Base-by-base conservation (phyloP, 1,284 basidiomycete genomes). In the Cryptococcus sp. region DNA sequence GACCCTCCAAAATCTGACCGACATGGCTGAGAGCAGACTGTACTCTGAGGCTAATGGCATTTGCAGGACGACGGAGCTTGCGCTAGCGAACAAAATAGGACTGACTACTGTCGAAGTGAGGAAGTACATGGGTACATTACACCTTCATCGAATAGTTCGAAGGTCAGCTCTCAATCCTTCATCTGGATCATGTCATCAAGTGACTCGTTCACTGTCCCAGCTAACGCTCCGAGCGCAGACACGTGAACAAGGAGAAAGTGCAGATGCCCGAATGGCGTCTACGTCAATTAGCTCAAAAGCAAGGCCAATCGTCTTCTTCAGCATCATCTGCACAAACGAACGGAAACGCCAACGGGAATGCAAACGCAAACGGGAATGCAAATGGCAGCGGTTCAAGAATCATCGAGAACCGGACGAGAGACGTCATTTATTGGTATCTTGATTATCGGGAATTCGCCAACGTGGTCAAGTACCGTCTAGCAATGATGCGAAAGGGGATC, bases 401-500 rank as follows among this genome's bases (percentile, higher is more conserved):
- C 65, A 50, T 64, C 59, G 16, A 64, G 62, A 59, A 80, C 84
- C 57, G 89, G 89, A 78, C 87, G 25, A 62, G 64, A 54, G 75
- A 77, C 55, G 74, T 77, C 17, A 88, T 90, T 70, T 99, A 98
- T 81, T 99, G 93, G 82, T 98, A 91, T 80, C 89, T 99, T 73
- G 90, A 99, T 81, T 95, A 93, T 78, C 88, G 92, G 68, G 86
- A 89, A 72, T 95, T 97, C 73, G 92, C 92, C 79, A 93, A 99
- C 75, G 93, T 98, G 50, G 90, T 95, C 74, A 97, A 98, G 78
- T 99, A 95, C 91, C 84, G 93, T 40, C 87, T 99, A 60, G 90
- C 92, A n/a, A 89, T 91, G 73, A 96, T 99, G 88, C 86, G 89
- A 64, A 85, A 88, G 61, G 86, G 86, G 57, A 93, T 99, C 65